Base-by-base conservation (phyloP, 768 basidiomycete genomes). In the Boletus sp. region DNA sequence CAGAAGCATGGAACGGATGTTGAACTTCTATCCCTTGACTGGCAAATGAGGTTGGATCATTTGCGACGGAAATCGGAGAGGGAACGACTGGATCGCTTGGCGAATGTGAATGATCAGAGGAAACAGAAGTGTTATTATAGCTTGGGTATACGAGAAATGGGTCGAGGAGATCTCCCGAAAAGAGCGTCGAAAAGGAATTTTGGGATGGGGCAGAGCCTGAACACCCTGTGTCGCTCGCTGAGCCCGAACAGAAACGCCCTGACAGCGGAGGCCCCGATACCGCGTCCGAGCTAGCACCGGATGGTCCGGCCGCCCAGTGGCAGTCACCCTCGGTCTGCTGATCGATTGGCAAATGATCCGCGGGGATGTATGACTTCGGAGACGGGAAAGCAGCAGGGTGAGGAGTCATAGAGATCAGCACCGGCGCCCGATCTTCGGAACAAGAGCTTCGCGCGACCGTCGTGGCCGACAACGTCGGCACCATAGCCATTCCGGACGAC, bases 91-190 rank as follows among this genome's bases (percentile, higher is more conserved):
- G 71, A 55, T 65, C 71, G 52, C 70, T 51, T 58, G 64, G 42
- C 13, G 58, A 43, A 45, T 68, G 71, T 47, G 70, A 44, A 40
- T 76, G 74, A 57, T 68, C 69, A 49, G 69, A 66, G 44, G 74
- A 50, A 69, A 68, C 72, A 70, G 78, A 15, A 7, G 67, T 53
- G 47, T 66, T 64, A 38, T 51, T 65, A 50, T 65, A 75, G 47
- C 63, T 64, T 35, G 71, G 63, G 64, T 79, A 79, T 46, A 75
- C 56, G 53, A 81, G 75, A 55, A 79, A 74, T 5, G 77, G 75
- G 23, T 76, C 75, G 50, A 79, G 75, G 49, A 74, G 68, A 58
- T 77, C 75, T 54, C 68, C 74, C 11, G 72, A 55, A 64, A 77
- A 81, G 54, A 72, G 53, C 1, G 77, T 62, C 47, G 75, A 67